These are phyloP conservation scores for Yamagishiella unicocca DNA, from an alignment of 139 green algal genomes.

Conservation along the genomic window DNA sequence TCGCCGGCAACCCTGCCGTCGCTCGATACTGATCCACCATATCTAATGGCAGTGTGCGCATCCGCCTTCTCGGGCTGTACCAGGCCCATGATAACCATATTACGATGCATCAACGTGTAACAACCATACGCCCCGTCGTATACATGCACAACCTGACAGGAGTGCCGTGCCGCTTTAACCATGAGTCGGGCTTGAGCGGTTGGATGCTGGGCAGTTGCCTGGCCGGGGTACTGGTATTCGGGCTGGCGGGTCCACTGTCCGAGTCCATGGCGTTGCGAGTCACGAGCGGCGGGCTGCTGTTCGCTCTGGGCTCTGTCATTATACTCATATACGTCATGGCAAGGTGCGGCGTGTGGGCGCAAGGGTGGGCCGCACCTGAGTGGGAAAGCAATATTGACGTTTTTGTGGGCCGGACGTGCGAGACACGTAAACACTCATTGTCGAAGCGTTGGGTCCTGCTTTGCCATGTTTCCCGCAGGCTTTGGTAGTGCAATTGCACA, in stretches of 20 bases:
- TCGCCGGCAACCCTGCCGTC: too few relatives aligned
- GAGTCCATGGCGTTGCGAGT: constrained; percentile 37
- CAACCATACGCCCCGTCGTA: too few relatives aligned
- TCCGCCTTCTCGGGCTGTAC: too few relatives aligned
- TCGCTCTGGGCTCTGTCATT: constrained; percentile 40
- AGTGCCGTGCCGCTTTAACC: neutral
- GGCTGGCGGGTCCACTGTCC: constrained; percentile 15
- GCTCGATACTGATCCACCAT: too few relatives aligned
- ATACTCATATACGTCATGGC: constrained; percentile 35
- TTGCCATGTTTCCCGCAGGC: too few relatives aligned
- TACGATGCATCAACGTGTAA: too few relatives aligned
- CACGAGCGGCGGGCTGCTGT: constrained; percentile 44
- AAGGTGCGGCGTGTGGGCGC: constrained; percentile 16
- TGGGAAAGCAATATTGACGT: neutral
- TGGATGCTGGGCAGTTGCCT: constrained; percentile 33
- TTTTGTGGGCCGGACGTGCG: neutral
- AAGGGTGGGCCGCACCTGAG: too few relatives aligned
- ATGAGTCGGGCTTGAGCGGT: neutral
- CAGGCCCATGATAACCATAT: too few relatives aligned
- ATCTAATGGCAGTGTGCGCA: too few relatives aligned
- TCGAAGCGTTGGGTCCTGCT: too few relatives aligned
- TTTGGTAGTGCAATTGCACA: too few relatives aligned
- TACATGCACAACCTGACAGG: too few relatives aligned
- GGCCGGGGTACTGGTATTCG: constrained; percentile 4
- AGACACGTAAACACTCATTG: neutral